Base-by-base conservation (phyloP, 495 filamentous ascomycete species). In the Hypoxylon fuscum region DNA sequence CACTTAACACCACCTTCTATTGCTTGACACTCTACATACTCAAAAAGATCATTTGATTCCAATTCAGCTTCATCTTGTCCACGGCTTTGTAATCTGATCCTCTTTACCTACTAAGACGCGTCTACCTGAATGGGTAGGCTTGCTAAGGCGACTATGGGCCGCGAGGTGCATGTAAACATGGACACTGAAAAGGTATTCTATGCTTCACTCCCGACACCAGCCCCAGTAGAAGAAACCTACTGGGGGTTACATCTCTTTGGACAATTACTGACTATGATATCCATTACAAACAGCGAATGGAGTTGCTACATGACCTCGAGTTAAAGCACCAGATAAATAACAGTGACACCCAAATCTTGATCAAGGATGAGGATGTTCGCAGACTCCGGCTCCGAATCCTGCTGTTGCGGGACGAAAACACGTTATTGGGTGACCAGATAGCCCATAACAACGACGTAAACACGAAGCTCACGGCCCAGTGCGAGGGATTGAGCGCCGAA, bases 321-420 rank as follows among this genome's bases (percentile, higher is more conserved):
- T 76, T 85, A 20, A 84, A 85, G 62, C 90, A 93, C 66, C 83
- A 88, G 50, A 79, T 79, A 41, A 80, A 78, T 57, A 69, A 81
- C 37, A 81, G 83, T 47, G 76, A 84, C 41, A 78, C 87, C 17
- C 78, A 88, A 37, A 69, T 86, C 10, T 68, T 93, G 37, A 72
- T 84, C 47, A 88, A 89, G 70, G 79, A 87, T 32, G 93, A 97
- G 71, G 83, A 82, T 48, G 77, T 80, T 20, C 85, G 93, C 8
- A 76, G 85, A 56, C 66, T 88, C 34, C 83, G 85, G 45, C 76
- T 94, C 59, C 84, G 89, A 41, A 77, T 87, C 43, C 71, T 92
- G 14, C 66, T 94, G 29, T 77, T 90, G 23, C 81, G 88, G 49
- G 85, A 92, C 57, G 90, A 96, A 51, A 88, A 88, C 37, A 51